A percentile compares a stretch with the other conserved stretches of the same genome.
Evolutionary conservation across 768 basidiomycete genomes (phyloP).

Genomic region (Antrodiella citrinella): DNA sequence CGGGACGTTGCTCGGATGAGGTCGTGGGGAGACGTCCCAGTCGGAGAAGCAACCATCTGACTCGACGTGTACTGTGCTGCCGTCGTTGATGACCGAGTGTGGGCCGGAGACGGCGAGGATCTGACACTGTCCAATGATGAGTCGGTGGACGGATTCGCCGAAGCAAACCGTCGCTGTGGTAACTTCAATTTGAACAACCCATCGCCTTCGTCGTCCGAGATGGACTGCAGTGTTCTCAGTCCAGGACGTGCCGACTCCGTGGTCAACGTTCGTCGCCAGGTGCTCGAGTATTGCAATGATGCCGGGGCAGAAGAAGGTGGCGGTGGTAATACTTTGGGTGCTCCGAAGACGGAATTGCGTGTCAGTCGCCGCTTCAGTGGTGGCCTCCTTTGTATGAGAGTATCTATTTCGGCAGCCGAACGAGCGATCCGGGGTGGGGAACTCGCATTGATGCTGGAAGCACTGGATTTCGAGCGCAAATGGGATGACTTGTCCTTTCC

Average conservation of each 20-base stretch:
- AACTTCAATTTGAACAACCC: conserved; percentile 19
- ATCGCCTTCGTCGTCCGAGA: conserved; percentile 31
- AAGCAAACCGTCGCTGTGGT: conserved; percentile 34
- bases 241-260: conserved; percentile 6
- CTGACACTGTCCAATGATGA: conserved; percentile 31
- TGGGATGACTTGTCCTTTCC: neutral
- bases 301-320: conserved; percentile 41
- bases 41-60: conserved; percentile 14
- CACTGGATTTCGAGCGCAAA: conserved; percentile 3
- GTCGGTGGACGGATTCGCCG: conserved; percentile 38
- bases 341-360: conserved; percentile 32
- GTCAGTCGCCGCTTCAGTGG: conserved; percentile 7
- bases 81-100: conserved; percentile 7
- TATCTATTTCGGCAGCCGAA: conserved; percentile 11
- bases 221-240: conserved; percentile 21
- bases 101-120: conserved; percentile 13
- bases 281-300: conserved; percentile 33
- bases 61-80: conserved; percentile 9
- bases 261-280: conserved; percentile 37
- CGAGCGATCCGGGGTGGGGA: conserved; percentile 11
- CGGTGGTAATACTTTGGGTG: conserved; percentile 25
- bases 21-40: conserved; percentile 44
- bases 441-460: conserved; percentile 4
- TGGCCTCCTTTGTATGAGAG: conserved; percentile 2
- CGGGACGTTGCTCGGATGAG: conserved; percentile 51